Evolutionary conservation across 768 basidiomycete genomes (phyloP), one percentile per base, ranked within the genome.

Genomic region (Lentinula aciculospora): DNA sequence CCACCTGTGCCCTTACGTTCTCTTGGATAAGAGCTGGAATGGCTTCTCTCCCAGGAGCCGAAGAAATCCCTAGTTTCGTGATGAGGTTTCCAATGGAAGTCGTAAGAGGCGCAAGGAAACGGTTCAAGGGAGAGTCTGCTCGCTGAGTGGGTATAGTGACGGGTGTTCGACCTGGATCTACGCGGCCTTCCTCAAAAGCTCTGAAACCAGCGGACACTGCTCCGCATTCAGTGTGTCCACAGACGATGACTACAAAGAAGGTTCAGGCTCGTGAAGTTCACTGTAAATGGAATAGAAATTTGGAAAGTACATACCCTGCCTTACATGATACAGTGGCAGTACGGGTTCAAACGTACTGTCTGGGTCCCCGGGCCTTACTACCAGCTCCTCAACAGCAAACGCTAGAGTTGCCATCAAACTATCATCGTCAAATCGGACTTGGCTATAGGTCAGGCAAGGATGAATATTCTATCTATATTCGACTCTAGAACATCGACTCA

Each of bases 141-240:
- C 74, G 67, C 17, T 72, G 67, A 25, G 67, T 64, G 28, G 71
- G 64, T 27, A 75, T 62, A 1, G 76, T 74, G 42, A 70, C 64
- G 29, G 72, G 68, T 23, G 68, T 66, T 28, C 62, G 70, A 25
- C 67, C 68, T 51, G 66, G 55, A 7, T 61, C 50, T 17, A 70
- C 65, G n/a, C n/a, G n/a, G n/a, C n/a, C n/a, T 13, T 69, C 69
- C 15, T 15, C 9, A 21, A 7, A 5, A 57, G 72, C 69, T 0
- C 67, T 63, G 42, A 81, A 70, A 47, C 83, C 82, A 4, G 86
- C 84, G 0, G 72, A 67, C 3, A 81, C 87, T 51, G 93, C 93
- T 56, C 91, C 93, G 67, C 93, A 96, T 56, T 83, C 75, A 9
- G 86, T 84, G 68, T 96, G 93, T 17, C 93, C 93, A 25, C 87